A percentile compares a stretch with the other conserved stretches of the same genome.
Conservation (phyloP, 1,284 basidiomycete species). For the Moesziomyces antarcticus region DNA sequence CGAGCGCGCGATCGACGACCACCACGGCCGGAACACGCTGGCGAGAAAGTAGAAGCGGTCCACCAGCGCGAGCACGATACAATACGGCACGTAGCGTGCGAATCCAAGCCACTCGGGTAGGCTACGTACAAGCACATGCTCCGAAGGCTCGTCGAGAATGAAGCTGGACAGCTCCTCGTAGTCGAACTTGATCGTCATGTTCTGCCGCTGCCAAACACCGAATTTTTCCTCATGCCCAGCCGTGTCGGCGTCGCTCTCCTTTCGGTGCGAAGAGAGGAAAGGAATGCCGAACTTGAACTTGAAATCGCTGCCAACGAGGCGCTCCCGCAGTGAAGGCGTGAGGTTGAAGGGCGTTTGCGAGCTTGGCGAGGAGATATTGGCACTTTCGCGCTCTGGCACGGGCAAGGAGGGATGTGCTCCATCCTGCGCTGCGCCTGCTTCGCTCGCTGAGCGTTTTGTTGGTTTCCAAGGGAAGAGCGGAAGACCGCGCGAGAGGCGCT, state of each 20-base stretch:
- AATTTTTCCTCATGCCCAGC: slow-evolving; percentile 1
- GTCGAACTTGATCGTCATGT: slow-evolving; percentile 26
- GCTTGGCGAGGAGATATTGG: background rate
- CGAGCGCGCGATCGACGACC: slow-evolving; percentile 25
- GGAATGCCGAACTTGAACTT: slow-evolving; percentile 24
- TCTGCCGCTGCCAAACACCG: slow-evolving; percentile 31
- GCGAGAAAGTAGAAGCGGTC: slow-evolving; percentile 29
- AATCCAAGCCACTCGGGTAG: slow-evolving; percentile 43
- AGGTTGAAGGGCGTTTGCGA: slow-evolving; percentile 23
- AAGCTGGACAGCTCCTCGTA: slow-evolving; percentile 26
- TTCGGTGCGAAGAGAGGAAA: slow-evolving; percentile 8
- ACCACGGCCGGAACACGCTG: slow-evolving; percentile 30
- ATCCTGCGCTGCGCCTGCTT: background rate
- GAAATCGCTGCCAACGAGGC: slow-evolving; percentile 11
- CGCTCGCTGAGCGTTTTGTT: background rate
- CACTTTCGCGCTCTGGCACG: background rate
- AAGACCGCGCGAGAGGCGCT: slow-evolving; percentile 26
- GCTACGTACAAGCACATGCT: slow-evolving; percentile 24
- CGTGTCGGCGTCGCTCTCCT: slow-evolving; percentile 3
- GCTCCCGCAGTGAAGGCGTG: slow-evolving; percentile 21
- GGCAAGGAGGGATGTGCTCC: background rate
- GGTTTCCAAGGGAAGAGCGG: slow-evolving; percentile 21
- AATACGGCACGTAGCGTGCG: slow-evolving; percentile 25
- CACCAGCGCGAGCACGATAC: slow-evolving; percentile 18
- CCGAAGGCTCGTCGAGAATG: slow-evolving; percentile 11